A percentile compares a stretch with the other conserved stretches of the same genome.
Conservation (phyloP, 1,284 basidiomycete genomes). For the Gastroboletus turbinatus region DNA sequence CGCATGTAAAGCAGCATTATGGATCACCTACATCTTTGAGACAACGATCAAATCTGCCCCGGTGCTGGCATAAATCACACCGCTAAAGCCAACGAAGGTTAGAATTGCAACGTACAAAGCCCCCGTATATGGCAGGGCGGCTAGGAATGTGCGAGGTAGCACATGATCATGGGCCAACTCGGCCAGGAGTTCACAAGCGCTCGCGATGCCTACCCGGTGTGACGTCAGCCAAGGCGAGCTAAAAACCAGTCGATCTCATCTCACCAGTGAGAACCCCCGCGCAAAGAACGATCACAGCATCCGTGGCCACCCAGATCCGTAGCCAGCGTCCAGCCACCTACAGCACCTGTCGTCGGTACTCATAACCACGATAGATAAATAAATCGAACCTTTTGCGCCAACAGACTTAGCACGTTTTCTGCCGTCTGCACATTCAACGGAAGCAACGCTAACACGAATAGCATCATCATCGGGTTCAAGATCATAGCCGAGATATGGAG, state of each 20-base stretch:
- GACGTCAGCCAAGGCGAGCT: slow-evolving; percentile 1
- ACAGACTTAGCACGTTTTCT: slow-evolving; percentile 59
- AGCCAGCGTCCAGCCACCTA: slow-evolving; percentile 60
- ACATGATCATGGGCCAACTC: slow-evolving; percentile 59
- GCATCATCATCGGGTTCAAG: slow-evolving; percentile 54
- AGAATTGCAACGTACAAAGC: slow-evolving; percentile 55
- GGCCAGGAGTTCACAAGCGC: slow-evolving; percentile 58
- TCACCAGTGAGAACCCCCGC: slow-evolving; percentile 68
- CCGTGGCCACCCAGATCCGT: slow-evolving; percentile 56
- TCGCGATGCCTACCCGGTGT: slow-evolving; percentile 46
- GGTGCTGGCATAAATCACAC: slow-evolving; percentile 57
- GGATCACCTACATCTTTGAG: slow-evolving; percentile 51
- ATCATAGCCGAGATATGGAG: slow-evolving; percentile 58
- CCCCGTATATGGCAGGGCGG: slow-evolving; percentile 47
- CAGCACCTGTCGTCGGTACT: neutral
- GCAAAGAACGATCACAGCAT: slow-evolving; percentile 65
- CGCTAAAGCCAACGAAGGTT: slow-evolving; percentile 50
- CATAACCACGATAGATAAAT: neutral
- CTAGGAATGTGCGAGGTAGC: slow-evolving; percentile 54
- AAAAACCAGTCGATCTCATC: neutral
- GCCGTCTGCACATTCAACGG: slow-evolving; percentile 50
- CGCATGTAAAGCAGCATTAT: neutral
- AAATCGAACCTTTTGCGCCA: slow-evolving; percentile 50
- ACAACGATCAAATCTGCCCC: slow-evolving; percentile 52
- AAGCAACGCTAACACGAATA: slow-evolving; percentile 57